Percentiles rank a stretch among this genome's conserved stretches.
These are phyloP conservation scores for Nakazawaea populi DNA, from an alignment of 805 yeast genomes.

Conservation along the genomic window DNA sequence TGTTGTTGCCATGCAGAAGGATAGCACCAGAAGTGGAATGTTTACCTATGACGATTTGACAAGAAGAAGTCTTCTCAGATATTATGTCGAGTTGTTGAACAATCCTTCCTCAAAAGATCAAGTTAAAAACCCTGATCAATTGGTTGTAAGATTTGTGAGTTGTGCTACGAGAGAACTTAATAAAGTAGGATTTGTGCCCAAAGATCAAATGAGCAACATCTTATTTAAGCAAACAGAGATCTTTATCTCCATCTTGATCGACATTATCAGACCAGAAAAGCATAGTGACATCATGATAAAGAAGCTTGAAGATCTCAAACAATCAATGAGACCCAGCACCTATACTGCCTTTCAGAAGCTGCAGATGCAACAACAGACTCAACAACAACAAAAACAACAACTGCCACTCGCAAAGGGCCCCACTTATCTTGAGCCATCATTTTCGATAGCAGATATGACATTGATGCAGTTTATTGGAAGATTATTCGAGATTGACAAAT, in stretches of 20 bases:
- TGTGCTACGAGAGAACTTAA: constrained; percentile 46
- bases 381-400: constrained; percentile 5
- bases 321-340: constrained; percentile 18
- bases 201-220: constrained; percentile 17
- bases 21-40: constrained; percentile 9
- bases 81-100: constrained; percentile 55
- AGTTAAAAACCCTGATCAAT: constrained; percentile 34
- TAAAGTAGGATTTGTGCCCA: constrained; percentile 26
- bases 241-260: constrained; percentile 29
- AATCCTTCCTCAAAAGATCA: constrained; percentile 29
- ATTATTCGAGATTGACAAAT: constrained; percentile 43
- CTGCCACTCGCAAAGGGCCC: neutral
- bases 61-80: constrained; percentile 52
- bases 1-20: constrained; percentile 39
- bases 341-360: constrained; percentile 17
- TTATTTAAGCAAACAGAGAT: constrained; percentile 21
- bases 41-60: constrained; percentile 37
- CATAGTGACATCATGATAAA: constrained; percentile 30
- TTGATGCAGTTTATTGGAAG: constrained; percentile 39
- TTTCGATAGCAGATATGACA: constrained; percentile 48
- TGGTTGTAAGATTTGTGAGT: constrained; percentile 47
- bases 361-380: neutral
- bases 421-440: constrained; percentile 41
- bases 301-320: constrained; percentile 38
- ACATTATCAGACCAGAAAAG: constrained; percentile 30